Conservation (phyloP, 805 yeast genomes). For the Candida maris region DNA sequence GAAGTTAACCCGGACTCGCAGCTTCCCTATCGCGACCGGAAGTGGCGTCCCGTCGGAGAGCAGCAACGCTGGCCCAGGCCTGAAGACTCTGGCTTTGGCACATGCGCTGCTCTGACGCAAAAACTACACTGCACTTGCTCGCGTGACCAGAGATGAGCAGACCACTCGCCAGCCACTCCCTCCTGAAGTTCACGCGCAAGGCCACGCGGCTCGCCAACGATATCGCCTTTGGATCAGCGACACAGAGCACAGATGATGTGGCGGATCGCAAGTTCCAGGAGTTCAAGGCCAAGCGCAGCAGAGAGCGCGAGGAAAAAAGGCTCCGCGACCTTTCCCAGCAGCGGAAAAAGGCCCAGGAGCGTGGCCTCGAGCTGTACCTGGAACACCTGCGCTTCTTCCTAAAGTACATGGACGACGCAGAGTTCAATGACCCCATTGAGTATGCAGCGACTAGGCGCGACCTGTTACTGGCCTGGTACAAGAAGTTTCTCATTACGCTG, state of each 20-base stretch:
- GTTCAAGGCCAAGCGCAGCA: conserved; percentile 8
- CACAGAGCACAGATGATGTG: conserved; percentile 8
- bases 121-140: too few relatives aligned
- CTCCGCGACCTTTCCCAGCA: conserved; percentile 13
- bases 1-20: too few relatives aligned
- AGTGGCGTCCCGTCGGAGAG: too few relatives aligned
- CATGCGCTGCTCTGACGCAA: too few relatives aligned
- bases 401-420: conserved; percentile 32
- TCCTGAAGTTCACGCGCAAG: conserved; percentile 23
- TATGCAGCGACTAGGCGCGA: conserved; percentile 31
- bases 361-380: conserved; percentile 23
- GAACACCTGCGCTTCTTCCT: conserved; percentile 30
- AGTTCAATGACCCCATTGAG: conserved; percentile 28
- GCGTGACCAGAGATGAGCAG: conserved; percentile 5
- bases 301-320: conserved; percentile 11
- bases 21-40: too few relatives aligned
- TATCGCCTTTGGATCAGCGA: conserved; percentile 28
- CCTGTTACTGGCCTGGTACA: conserved; percentile 29
- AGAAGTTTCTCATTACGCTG: conserved; percentile 17
- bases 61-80: too few relatives aligned
- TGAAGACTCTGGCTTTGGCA: too few relatives aligned
- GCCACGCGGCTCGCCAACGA: conserved; percentile 31
- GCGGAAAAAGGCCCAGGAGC: conserved; percentile 15
- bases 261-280: conserved; percentile 16
- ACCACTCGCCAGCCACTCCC: conserved; percentile 8